Percentiles rank a stretch among this genome's conserved stretches.
These are phyloP conservation scores for Debaryomycetaceae sp. DNA, from an alignment of 1,139 yeast genomes.

Conservation along the genomic window DNA sequence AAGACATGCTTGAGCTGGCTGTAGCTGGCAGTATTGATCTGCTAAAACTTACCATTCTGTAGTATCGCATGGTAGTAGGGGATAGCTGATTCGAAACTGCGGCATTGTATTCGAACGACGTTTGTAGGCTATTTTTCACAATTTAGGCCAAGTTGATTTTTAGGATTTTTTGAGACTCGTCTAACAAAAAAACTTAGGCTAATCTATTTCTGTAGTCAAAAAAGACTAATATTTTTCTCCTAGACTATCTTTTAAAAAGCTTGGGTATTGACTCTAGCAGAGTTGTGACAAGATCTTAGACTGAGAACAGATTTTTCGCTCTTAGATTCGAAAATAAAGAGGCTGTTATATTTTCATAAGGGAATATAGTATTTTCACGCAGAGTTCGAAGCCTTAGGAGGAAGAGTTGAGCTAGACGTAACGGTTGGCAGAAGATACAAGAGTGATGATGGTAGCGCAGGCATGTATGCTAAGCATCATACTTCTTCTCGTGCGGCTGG, in stretches of 20 bases:
- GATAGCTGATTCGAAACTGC: not conserved
- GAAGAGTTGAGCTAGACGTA: not conserved
- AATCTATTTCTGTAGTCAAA: not conserved
- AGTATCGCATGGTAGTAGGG: not conserved
- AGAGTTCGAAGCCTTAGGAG: not conserved
- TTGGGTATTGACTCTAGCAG: not conserved
- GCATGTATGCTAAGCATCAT: not conserved
- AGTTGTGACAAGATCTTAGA: not conserved
- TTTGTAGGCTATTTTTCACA: not conserved
- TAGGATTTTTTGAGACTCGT: not conserved
- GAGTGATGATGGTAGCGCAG: not conserved
- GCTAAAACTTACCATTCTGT: not conserved
- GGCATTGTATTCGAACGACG: not conserved
- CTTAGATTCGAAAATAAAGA: not conserved
- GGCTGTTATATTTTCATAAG: not conserved
- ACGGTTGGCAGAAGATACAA: not conserved
- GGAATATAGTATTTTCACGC: not conserved
- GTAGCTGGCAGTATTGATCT: not conserved
- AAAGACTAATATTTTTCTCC: not conserved
- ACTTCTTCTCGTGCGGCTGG: not conserved
- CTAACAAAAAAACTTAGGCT: not conserved
- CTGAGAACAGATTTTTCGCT: not conserved
- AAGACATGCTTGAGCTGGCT: not conserved
- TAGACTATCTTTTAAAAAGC: not conserved
- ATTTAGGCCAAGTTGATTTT: not conserved